These are phyloP conservation scores for Globisporangium spinosum DNA, from an alignment of 352 stramenopile species.

Conservation along the genomic window DNA sequence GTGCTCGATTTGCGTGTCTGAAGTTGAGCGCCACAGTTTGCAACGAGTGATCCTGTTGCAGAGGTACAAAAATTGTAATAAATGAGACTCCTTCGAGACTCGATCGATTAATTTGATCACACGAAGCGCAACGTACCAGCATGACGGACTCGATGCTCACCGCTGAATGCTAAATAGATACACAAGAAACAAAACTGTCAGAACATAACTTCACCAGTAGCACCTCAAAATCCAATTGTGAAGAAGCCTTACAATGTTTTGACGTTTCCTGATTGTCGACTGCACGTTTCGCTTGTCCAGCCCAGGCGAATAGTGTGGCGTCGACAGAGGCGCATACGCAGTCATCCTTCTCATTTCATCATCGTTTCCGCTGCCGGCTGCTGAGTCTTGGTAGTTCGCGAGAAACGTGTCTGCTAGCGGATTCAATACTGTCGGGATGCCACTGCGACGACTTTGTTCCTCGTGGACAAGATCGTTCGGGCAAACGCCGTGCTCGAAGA, in stretches of 20 bases:
- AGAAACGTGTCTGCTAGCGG: slow-evolving; percentile 55
- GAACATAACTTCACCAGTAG: neutral
- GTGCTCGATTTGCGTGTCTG: slow-evolving; percentile 29
- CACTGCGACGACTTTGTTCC: slow-evolving; percentile 29
- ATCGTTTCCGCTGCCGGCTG: slow-evolving; percentile 19
- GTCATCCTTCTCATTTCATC: slow-evolving; percentile 48
- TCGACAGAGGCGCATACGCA: slow-evolving; percentile 44
- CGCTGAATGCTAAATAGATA: slow-evolving; percentile 23
- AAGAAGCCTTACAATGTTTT: slow-evolving; percentile 14
- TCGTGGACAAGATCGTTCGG: slow-evolving; percentile 40
- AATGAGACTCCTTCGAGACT: no score
- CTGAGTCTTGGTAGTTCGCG: slow-evolving; percentile 24
- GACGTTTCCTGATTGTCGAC: slow-evolving; percentile 13
- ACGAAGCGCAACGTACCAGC: slow-evolving; percentile 19
- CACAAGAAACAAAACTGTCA: neutral
- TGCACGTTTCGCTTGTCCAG: neutral
- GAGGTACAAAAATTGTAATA: neutral
- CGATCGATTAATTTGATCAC: no score
- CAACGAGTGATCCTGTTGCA: slow-evolving; percentile 53
- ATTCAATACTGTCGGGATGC: slow-evolving; percentile 38
- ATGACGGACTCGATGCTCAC: slow-evolving; percentile 43
- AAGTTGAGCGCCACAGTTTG: slow-evolving; percentile 49
- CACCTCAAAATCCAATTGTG: neutral
- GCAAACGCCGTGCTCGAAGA: slow-evolving; percentile 60
- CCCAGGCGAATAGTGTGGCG: slow-evolving; percentile 28